Conservation (phyloP, 1,284 basidiomycete genomes). For the Bjerkandera adusta region DNA sequence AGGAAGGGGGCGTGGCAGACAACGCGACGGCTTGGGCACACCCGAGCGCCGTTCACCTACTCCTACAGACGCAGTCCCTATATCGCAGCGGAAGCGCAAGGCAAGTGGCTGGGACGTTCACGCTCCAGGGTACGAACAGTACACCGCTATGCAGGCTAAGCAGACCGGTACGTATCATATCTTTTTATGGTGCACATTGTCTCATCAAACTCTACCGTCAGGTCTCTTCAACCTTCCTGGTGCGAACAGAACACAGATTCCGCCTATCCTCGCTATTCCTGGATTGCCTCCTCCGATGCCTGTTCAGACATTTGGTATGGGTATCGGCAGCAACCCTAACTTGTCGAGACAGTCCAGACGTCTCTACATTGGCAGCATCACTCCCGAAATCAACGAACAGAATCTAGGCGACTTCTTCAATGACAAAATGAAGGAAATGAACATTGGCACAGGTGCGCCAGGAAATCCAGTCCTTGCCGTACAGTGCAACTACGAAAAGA, state of each 20-base stretch:
- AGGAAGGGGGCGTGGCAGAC: constrained; percentile 26
- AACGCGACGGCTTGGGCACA: constrained; percentile 53
- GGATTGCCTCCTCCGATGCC: constrained; percentile 82
- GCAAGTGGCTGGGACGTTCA: constrained; percentile 95
- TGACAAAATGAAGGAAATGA: constrained; percentile 90
- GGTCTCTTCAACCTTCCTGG: constrained; percentile 93
- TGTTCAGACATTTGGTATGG: constrained; percentile 80
- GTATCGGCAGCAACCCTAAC: constrained; percentile 79
- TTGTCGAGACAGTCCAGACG: constrained; percentile 90
- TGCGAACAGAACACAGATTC: constrained; percentile 84
- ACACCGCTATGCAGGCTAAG: constrained; percentile 94
- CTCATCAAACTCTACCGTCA: constrained; percentile 27
- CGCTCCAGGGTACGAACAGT: constrained; percentile 93
- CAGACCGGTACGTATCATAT: constrained; percentile 72
- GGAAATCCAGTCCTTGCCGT: constrained; percentile 91
- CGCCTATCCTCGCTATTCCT: constrained; percentile 75
- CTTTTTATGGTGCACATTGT: constrained; percentile 7
- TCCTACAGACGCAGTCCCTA: constrained; percentile 78
- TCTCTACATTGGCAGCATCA: constrained; percentile 95
- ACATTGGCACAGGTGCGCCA: constrained; percentile 76
- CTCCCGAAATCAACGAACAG: constrained; percentile 87
- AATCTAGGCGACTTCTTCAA: constrained; percentile 94
- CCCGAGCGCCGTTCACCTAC: constrained; percentile 87
- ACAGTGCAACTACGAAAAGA: constrained; percentile 97
- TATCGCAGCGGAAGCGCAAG: constrained; percentile 85